Conservation (phyloP, 768 basidiomycete species). For the Lactarius pseudohatsudake region DNA sequence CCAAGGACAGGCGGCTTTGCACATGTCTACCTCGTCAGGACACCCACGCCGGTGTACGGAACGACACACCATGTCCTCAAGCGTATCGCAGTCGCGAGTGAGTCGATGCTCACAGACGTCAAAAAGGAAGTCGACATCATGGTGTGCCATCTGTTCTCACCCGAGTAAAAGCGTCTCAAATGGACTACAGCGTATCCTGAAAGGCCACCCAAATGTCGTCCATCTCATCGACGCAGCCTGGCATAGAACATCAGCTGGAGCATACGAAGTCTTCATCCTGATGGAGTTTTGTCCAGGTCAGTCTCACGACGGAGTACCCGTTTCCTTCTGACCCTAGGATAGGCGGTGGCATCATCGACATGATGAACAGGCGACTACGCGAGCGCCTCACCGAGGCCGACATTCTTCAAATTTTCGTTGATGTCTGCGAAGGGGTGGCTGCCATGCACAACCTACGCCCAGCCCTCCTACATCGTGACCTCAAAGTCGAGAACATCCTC, state of each 20-base stretch:
- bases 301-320: conserved; percentile 29
- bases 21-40: conserved; percentile 93
- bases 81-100: conserved; percentile 89
- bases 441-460: conserved; percentile 94
- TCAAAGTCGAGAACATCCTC: conserved; percentile 99
- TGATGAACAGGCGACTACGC: conserved; percentile 96
- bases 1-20: conserved; percentile 83
- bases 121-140: conserved; percentile 99
- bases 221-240: conserved; percentile 95
- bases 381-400: conserved; percentile 94
- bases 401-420: conserved; percentile 96
- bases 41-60: conserved; percentile 81
- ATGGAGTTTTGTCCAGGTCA: conserved; percentile 96
- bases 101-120: conserved; percentile 87
- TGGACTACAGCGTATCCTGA: conserved; percentile 67
- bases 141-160: conserved; percentile 52
- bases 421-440: conserved; percentile 95
- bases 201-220: conserved; percentile 93
- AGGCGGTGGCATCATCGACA: conserved; percentile 99
- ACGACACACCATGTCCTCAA: conserved; percentile 97
- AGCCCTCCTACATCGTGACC: conserved; percentile 90
- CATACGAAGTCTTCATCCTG: conserved; percentile 95
- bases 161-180: conserved; percentile 17
- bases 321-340: conserved; percentile 26
- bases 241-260: conserved; percentile 77